phyloP scores from a whole-genome alignment of 768 basidiomycete species.

The Calocybe gangraenosa region DNA sequence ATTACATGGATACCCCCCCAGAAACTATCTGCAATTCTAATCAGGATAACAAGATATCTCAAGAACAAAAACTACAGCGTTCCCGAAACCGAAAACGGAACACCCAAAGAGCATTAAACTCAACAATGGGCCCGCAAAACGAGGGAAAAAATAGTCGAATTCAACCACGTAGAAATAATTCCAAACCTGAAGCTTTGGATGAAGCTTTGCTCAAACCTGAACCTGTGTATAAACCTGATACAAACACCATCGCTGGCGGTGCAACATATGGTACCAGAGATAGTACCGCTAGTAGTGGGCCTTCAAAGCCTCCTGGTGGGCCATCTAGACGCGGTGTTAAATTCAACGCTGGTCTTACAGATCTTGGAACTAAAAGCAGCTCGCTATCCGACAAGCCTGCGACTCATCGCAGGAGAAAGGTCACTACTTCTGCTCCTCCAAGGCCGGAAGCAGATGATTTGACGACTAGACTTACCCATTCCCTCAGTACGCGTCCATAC shows the following conservation, averaged over 20 bases:
- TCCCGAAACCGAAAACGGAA: slow-evolving; percentile 9
- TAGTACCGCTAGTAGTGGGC: neutral
- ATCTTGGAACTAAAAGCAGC: slow-evolving; percentile 7
- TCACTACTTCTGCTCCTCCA: too few relatives aligned
- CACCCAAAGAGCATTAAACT: slow-evolving; percentile 1
- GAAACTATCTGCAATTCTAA: neutral
- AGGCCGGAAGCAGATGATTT: slow-evolving; percentile 60
- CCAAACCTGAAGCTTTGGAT: too few relatives aligned
- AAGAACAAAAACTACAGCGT: slow-evolving; percentile 2
- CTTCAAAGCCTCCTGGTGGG: neutral
- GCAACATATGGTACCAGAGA: neutral
- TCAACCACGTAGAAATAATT: slow-evolving; percentile 2
- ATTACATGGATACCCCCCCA: slow-evolving; percentile 11
- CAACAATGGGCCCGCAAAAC: slow-evolving; percentile 6
- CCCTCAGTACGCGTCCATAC: slow-evolving; percentile 65
- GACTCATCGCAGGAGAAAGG: slow-evolving; percentile 2
- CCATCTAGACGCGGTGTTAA: slow-evolving; percentile 25
- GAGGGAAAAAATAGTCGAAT: slow-evolving; percentile 1
- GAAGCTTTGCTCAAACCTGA: too few relatives aligned
- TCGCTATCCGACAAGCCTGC: slow-evolving; percentile 3
- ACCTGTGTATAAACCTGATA: too few relatives aligned
- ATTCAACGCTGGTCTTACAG: slow-evolving; percentile 33
- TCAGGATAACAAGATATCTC: slow-evolving; percentile 2
- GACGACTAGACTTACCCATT: slow-evolving; percentile 65
- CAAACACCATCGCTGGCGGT: too few relatives aligned